Evolutionary conservation across 176 grass and related monocot species (phyloP).

Genomic region (Ananas comosus): DNA sequence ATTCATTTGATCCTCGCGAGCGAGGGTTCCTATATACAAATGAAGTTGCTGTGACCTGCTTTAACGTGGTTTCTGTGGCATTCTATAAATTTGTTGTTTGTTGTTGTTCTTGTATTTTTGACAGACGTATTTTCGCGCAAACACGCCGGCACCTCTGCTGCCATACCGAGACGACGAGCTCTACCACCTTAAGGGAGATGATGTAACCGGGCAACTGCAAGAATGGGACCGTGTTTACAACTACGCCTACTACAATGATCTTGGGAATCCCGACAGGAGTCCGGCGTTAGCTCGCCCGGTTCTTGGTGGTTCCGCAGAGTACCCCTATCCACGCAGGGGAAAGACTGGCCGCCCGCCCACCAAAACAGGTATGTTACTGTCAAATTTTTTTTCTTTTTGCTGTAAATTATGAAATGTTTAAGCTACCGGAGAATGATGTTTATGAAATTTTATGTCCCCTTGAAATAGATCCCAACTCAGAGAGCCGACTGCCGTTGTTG

Average conservation of each 20-base stretch:
- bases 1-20: no score
- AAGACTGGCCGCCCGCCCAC: conserved; percentile 20
- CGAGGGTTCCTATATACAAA: no score
- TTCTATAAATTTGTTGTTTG: background rate
- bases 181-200: conserved; percentile 23
- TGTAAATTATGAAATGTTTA: background rate
- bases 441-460: background rate
- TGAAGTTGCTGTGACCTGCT: no score
- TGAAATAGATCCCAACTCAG: conserved; percentile 38
- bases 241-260: conserved; percentile 44
- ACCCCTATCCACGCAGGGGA: conserved; percentile 42
- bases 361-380: conserved; percentile 6
- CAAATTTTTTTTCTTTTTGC: background rate
- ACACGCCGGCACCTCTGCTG: conserved; percentile 22
- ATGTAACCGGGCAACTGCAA: conserved; percentile 7
- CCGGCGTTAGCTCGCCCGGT: conserved; percentile 20
- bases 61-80: background rate
- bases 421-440: no score
- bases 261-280: conserved; percentile 25
- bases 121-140: conserved; percentile 24
- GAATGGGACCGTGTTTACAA: conserved; percentile 34
- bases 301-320: conserved; percentile 26
- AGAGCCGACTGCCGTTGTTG: conserved; percentile 41
- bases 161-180: conserved; percentile 46
- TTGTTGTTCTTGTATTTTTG: background rate